Percentiles rank a stretch among this genome's conserved stretches.
Evolutionary conservation across 257 asterid genomes (phyloP).

Genomic region (Marsdenia floribunda): DNA sequence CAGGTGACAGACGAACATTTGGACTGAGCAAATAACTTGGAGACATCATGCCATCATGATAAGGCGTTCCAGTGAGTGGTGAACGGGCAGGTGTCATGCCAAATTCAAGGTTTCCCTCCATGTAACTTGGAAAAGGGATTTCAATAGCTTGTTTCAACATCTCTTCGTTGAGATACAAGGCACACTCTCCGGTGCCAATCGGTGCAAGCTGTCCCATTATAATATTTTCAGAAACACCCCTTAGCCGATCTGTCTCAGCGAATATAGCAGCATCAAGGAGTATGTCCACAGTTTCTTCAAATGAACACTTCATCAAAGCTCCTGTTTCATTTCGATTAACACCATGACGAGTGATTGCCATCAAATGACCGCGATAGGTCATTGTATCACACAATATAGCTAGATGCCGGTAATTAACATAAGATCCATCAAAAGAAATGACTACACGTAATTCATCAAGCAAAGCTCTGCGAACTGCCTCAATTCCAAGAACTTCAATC

Average conservation of each 20-base stretch:
- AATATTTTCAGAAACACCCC: constrained; percentile 95
- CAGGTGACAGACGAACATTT: constrained; percentile 66
- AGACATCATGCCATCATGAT: constrained; percentile 93
- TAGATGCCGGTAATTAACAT: constrained; percentile 88
- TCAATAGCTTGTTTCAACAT: constrained; percentile 93
- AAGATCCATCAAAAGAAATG: constrained; percentile 96
- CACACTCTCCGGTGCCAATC: constrained; percentile 94
- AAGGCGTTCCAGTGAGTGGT: constrained; percentile 79
- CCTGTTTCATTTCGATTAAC: constrained; percentile 95
- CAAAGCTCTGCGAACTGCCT: constrained; percentile 90
- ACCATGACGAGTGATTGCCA: constrained; percentile 99
- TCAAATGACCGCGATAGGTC: constrained; percentile 99
- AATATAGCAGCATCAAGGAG: constrained; percentile 96
- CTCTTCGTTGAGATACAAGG: constrained; percentile 76
- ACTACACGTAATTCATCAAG: constrained; percentile 96
- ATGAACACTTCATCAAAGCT: constrained; percentile 99
- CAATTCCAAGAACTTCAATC: constrained; percentile 95
- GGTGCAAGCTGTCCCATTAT: constrained; percentile 99
- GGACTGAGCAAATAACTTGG: constrained; percentile 79
- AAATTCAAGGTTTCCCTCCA: constrained; percentile 88
- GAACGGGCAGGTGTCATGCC: constrained; percentile 97
- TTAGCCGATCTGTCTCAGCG: constrained; percentile 80
- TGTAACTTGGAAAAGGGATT: constrained; percentile 83
- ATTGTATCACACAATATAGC: constrained; percentile 96
- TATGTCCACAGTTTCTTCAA: constrained; percentile 96